These are phyloP conservation scores for Backusella circina DNA, from an alignment of 192 early-diverging fungal species.

Conservation along the genomic window DNA sequence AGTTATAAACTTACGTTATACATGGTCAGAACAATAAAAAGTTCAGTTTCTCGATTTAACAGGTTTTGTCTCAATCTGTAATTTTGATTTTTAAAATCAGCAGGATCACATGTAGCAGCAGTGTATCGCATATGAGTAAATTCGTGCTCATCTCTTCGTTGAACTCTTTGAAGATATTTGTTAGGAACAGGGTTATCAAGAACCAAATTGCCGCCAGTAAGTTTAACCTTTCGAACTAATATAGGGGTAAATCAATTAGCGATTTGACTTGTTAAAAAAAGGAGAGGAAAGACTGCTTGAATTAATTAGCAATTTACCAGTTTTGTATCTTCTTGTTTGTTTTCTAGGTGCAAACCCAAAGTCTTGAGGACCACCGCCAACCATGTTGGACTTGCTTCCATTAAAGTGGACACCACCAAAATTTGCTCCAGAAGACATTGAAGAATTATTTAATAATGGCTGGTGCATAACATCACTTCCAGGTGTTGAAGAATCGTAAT, in stretches of 20 bases:
- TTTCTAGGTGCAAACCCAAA: slow-evolving; percentile 26
- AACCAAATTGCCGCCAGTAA: slow-evolving; percentile 68
- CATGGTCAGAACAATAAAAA: slow-evolving; percentile 79
- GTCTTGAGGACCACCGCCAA: slow-evolving; percentile 6
- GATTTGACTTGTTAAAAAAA: background rate
- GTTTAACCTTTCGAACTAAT: slow-evolving; percentile 46
- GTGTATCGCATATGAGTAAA: slow-evolving; percentile 77
- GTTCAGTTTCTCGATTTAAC: slow-evolving; percentile 53
- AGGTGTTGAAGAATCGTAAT: slow-evolving; percentile 6
- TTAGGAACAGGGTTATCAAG: slow-evolving; percentile 66
- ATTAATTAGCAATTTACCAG: slow-evolving; percentile 27
- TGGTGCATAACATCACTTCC: background rate
- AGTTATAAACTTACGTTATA: slow-evolving; percentile 47
- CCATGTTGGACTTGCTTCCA: slow-evolving; percentile 1
- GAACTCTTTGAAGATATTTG: slow-evolving; percentile 50
- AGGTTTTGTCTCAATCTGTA: slow-evolving; percentile 61
- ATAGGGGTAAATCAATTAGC: slow-evolving; percentile 1
- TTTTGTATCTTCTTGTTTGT: slow-evolving; percentile 45
- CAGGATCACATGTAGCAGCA: slow-evolving; percentile 64
- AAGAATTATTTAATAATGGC: slow-evolving; percentile 3
- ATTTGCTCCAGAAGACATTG: background rate
- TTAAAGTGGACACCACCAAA: background rate
- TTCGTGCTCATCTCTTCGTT: slow-evolving; percentile 54
- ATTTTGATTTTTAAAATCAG: slow-evolving; percentile 53
- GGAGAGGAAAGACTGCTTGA: background rate